A percentile compares a stretch with the other conserved stretches of the same genome.
These are phyloP conservation scores for Phycomyces nitens DNA, from an alignment of 192 early-diverging fungal genomes.

Conservation along the genomic window DNA sequence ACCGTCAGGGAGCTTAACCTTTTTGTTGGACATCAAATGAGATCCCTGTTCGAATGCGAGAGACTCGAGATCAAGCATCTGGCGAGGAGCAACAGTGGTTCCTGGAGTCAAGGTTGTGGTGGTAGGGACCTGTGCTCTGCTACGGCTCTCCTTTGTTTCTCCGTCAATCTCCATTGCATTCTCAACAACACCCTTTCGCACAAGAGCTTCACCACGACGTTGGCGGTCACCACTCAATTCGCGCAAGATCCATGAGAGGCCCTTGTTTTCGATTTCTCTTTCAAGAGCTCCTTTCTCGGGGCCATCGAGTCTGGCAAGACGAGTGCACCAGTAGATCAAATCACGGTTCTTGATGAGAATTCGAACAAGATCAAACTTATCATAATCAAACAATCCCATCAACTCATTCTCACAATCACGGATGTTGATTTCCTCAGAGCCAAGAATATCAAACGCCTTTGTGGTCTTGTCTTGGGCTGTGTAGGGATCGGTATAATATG, in stretches of 20 bases:
- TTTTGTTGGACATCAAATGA: conserved; percentile 98
- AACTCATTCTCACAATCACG: conserved; percentile 95
- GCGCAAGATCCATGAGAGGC: conserved; percentile 69
- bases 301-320: conserved; percentile 69
- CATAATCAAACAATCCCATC: conserved; percentile 94
- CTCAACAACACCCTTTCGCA: conserved; percentile 59
- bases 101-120: conserved; percentile 50
- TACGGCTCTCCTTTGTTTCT: conserved; percentile 25
- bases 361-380: conserved; percentile 94
- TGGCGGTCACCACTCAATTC: conserved; percentile 60
- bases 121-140: conserved; percentile 32
- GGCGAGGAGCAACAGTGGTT: conserved; percentile 52
- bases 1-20: conserved; percentile 86
- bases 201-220: conserved; percentile 44
- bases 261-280: conserved; percentile 66
- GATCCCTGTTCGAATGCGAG: conserved; percentile 90
- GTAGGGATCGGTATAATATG: conserved; percentile 82
- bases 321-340: conserved; percentile 87
- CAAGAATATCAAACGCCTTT: conserved; percentile 69
- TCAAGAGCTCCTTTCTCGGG: conserved; percentile 57
- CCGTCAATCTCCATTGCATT: conserved; percentile 68
- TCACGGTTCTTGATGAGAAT: conserved; percentile 85
- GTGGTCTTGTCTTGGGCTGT: conserved; percentile 86
- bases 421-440: conserved; percentile 53
- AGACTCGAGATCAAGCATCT: conserved; percentile 74